phyloP scores from a whole-genome alignment of 805 yeast genomes.

The Ogataea siamensis region DNA sequence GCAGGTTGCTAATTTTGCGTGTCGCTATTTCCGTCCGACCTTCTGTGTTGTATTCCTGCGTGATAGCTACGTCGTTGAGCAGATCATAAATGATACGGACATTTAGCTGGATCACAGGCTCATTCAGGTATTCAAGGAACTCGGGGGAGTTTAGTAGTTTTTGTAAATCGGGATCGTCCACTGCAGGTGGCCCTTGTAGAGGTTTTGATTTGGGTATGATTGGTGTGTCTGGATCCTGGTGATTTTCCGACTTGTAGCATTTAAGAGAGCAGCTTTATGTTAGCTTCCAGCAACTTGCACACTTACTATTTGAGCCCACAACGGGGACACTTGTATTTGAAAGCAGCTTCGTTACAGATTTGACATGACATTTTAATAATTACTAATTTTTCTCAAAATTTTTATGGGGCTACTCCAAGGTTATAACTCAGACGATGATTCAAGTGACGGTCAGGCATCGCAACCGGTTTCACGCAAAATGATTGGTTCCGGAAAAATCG shows the following conservation, averaged over 20 bases:
- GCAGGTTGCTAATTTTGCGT: constrained; percentile 55
- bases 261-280: constrained; percentile 48
- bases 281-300: constrained; percentile 3
- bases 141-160: constrained; percentile 40
- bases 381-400: background rate
- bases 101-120: constrained; percentile 57
- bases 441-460: background rate
- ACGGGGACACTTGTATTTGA: constrained; percentile 49
- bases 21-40: constrained; percentile 59
- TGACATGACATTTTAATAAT: constrained; percentile 23
- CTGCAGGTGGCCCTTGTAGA: background rate
- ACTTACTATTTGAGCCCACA: constrained; percentile 42
- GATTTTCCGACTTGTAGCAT: constrained; percentile 54
- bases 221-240: constrained; percentile 28
- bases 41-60: constrained; percentile 51
- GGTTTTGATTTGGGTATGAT: background rate
- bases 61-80: constrained; percentile 42
- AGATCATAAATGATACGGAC: constrained; percentile 48
- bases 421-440: constrained; percentile 20
- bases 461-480: background rate
- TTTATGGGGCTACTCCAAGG: constrained; percentile 16
- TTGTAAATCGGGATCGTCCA: constrained; percentile 28
- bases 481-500: constrained; percentile 3
- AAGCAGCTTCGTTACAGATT: constrained; percentile 29
- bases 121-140: constrained; percentile 45